Conservation (phyloP, 257 asterid species). For the Jasminum sambac region DNA sequence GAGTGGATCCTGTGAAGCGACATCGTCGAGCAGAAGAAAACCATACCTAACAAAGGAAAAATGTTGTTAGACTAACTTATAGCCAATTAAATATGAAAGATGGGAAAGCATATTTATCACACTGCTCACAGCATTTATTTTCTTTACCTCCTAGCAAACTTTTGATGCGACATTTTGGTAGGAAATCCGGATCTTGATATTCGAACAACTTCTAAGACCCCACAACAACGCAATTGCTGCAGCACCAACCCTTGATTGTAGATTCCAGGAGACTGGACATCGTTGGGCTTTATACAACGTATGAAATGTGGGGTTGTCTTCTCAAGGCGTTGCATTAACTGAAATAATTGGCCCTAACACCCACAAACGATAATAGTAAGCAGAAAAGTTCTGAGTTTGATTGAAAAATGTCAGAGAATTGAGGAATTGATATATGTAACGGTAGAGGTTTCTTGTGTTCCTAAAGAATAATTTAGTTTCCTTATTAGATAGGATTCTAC, state of each 20-base stretch:
- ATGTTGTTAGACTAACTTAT: constrained; percentile 9
- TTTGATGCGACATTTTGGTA: constrained; percentile 90
- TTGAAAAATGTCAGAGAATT: not conserved
- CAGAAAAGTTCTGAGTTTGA: not conserved
- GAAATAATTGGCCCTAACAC: constrained; percentile 80
- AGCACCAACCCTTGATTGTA: constrained; percentile 83
- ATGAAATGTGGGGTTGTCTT: constrained; percentile 94
- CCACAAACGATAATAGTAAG: constrained; percentile 18
- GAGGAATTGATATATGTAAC: not conserved
- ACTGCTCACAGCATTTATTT: constrained; percentile 5
- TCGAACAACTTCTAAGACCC: constrained; percentile 96
- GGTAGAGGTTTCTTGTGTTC: not conserved
- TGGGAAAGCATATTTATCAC: not conserved
- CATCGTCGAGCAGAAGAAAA: constrained; percentile 87
- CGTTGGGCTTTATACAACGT: constrained; percentile 97
- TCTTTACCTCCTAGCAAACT: constrained; percentile 84
- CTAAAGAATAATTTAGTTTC: not conserved
- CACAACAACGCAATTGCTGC: constrained; percentile 94
- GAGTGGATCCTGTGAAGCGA: constrained; percentile 94
- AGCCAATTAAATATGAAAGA: constrained; percentile 5
- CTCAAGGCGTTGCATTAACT: constrained; percentile 92
- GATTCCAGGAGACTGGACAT: constrained; percentile 74
- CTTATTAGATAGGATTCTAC: not conserved
- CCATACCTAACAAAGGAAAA: constrained; percentile 70
- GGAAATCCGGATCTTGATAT: constrained; percentile 99